Conservation (phyloP, 352 stramenopile species). For the Globisporangium camurandrum region DNA sequence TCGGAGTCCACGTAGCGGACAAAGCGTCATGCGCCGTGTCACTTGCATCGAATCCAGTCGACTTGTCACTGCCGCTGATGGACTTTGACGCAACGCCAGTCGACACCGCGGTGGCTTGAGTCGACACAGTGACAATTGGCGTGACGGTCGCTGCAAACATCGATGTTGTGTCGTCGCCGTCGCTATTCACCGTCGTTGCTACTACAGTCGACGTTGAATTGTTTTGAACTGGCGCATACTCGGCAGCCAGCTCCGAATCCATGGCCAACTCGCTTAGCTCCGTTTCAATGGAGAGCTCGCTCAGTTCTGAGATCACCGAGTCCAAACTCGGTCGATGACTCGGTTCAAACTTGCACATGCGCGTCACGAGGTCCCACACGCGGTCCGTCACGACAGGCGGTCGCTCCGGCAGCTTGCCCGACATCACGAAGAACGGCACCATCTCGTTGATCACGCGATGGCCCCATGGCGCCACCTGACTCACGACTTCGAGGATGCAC, state of each 20-base stretch:
- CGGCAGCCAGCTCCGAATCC: too few relatives aligned
- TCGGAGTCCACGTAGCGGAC: not conserved
- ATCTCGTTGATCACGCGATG: not conserved
- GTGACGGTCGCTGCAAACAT: too few relatives aligned
- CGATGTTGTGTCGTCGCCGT: not conserved
- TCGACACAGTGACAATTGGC: too few relatives aligned
- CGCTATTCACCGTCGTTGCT: not conserved
- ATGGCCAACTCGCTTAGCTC: not conserved
- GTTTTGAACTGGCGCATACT: too few relatives aligned
- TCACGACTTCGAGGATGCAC: slow-evolving; percentile 1
- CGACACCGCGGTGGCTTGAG: too few relatives aligned
- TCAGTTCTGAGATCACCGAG: not conserved
- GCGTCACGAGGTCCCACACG: not conserved
- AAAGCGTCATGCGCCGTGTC: not conserved
- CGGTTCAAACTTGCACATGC: not conserved
- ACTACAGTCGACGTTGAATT: not conserved
- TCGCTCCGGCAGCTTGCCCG: not conserved
- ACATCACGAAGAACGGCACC: not conserved
- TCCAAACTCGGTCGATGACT: not conserved
- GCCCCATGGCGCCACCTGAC: not conserved
- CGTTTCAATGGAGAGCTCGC: not conserved
- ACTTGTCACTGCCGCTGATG: too few relatives aligned
- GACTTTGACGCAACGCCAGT: too few relatives aligned
- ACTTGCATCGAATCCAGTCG: not conserved
- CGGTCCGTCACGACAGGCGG: not conserved